phyloP scores from a whole-genome alignment of 2,329 filamentous ascomycete species.

The Colletotrichum cereale region DNA sequence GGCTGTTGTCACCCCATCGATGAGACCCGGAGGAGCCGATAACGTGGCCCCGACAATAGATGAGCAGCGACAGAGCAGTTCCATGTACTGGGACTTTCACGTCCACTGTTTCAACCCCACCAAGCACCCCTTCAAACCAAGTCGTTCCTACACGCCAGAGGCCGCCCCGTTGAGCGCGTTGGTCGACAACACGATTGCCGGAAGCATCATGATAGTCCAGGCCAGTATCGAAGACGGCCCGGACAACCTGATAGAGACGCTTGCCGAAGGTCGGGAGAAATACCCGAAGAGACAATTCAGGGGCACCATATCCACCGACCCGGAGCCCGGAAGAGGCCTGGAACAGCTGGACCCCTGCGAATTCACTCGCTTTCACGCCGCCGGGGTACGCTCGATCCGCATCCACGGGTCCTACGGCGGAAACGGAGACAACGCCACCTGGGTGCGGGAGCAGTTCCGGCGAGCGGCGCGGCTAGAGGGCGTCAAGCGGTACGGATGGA shows the following conservation, averaged over 20 bases:
- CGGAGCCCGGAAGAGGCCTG: not conserved
- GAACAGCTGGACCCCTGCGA: not conserved
- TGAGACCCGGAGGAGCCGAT: not conserved
- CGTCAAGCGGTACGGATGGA: conserved; percentile 4
- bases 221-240: conserved; percentile 19
- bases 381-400: conserved; percentile 13
- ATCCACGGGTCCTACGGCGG: conserved; percentile 25
- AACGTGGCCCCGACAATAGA: not conserved
- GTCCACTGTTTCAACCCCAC: conserved; percentile 15
- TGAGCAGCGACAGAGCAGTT: not conserved
- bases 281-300: not conserved
- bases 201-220: conserved; percentile 7
- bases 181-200: not conserved
- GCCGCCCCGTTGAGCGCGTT: not conserved
- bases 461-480: not conserved
- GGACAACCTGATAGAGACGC: not conserved
- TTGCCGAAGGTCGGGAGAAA: not conserved
- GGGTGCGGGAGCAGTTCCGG: conserved; percentile 14
- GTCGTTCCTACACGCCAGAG: conserved; percentile 19
- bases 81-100: not conserved
- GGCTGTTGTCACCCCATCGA: not conserved
- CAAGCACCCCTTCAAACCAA: conserved; percentile 9
- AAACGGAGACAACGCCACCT: conserved; percentile 4
- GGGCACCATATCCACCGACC: not conserved
- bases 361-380: conserved; percentile 1